Evolutionary conservation across 164 flowering plant genomes (phyloP), one percentile per base, ranked within the genome.

Genomic region (Annona cherimola): DNA sequence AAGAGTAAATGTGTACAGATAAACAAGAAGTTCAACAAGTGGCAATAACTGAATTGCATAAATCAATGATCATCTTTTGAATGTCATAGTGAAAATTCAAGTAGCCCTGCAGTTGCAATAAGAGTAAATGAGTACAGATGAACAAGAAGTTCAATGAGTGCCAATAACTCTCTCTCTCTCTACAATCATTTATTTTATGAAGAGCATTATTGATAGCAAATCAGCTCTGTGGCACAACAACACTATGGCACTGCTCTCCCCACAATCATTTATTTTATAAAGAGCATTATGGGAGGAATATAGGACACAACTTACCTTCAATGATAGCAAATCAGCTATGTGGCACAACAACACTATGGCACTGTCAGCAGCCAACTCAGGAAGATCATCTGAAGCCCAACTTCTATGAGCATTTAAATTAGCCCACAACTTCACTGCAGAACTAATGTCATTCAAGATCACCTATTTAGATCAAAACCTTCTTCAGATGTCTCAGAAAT

Each of bases 271-370:
- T 50, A 16, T 16, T 50, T 50, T 16, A 50, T 16, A 50, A 50
- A 50, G 57, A 50, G 57, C 14, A 50, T 50, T 50, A 50, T 9
- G 57, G 57, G 18, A 50, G 14, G 57, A 50, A 50, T 50, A 16
- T 39, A 42, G 16, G 55, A 67, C 40, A 59, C 72, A 66, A 26
- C 69, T 68, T 74, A 91, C 99, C 96, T 91, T 93, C 41, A 91
- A 8, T 61, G 96, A 85, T 66, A 96, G 74, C 62, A 96, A 78
- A 84, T 96, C 99, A 75, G 85, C 72, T 39, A 87, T 67, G 71
- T 82, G 87, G 72, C 80, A 90, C 63, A 93, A 74, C 66, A 96
- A 71, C 4, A 77, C 69, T 67, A 92, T 62, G 67, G 78, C 75
- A 72, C 79, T 81, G 66, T 82, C 84, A 69, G 77, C 71, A 60